Base-by-base conservation (phyloP, 805 yeast species). In the Pachysolen tannophilus region DNA sequence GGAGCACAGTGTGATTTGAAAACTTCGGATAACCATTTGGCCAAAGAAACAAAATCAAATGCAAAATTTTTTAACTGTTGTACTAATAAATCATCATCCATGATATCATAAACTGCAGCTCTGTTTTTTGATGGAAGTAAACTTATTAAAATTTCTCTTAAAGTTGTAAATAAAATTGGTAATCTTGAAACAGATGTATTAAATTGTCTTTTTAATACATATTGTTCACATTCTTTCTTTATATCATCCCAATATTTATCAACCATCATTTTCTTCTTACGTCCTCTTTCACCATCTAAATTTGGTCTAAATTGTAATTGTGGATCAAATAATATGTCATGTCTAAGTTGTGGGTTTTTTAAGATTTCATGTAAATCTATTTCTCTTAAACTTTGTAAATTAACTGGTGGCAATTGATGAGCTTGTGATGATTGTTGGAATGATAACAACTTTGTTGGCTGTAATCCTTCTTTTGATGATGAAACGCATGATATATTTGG, bases 1-100 rank as follows among this genome's bases (percentile, higher is more conserved):
- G 97, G 97, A 6, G 96, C 95, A 60, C 96, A 87, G 54, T 85
- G 95, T 34, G 79, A 75, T 58, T 87, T 85, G 59, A 90, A 80
- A 21, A 86, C 73, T 21, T 69, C 65, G 2, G 85, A 75, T 28
- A 88, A 66, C 90, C 94, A 83, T 38, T 67, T 66, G 2, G 88
- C 71, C 47, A 86, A 68, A 25, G 72, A 67, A 14, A 75, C 72
- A 60, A 82, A 83, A 53, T 81, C 83, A 47, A 83, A 72, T n/a
- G 82, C 72, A 16, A 81, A 76, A 43, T 74, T 76, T 27, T 71
- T 58, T 34, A 87, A 54, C 53, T 86, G 94, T 59, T 86, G 95
- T 32, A 81, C 64, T 26, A 82, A 63, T 30, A 86, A 60, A 37
- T 82, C 88, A 11, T 82, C 67, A 57, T 87, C 95, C 62, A 87